Percentiles rank a stretch among this genome's conserved stretches.
phyloP scores from a whole-genome alignment of 106 monocot species.

The Dendrobium officinale region DNA sequence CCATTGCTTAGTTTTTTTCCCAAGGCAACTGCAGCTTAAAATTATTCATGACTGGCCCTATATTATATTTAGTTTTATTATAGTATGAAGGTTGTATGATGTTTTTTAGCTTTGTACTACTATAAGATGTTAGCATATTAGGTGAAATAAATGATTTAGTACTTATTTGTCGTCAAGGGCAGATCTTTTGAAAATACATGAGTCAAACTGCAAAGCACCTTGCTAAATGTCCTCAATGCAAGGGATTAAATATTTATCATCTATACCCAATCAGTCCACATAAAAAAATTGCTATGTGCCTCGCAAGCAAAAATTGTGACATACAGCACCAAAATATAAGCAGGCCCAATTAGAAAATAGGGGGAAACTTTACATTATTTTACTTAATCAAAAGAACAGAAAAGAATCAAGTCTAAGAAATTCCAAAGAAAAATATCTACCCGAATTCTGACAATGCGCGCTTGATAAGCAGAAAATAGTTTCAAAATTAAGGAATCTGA shows the following conservation, averaged over 20 bases:
- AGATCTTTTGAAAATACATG: background rate
- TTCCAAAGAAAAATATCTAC: background rate
- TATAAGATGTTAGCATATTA: background rate
- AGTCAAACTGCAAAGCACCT: background rate
- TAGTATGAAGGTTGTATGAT: background rate
- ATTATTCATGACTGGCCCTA: background rate
- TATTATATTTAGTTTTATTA: background rate
- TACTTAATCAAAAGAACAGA: background rate
- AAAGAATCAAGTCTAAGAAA: background rate
- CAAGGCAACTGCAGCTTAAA: background rate
- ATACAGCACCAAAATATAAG: background rate
- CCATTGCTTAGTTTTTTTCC: background rate
- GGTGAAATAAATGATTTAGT: background rate
- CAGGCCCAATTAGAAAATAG: background rate
- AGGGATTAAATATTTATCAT: background rate
- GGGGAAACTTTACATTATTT: background rate
- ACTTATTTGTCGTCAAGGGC: background rate
- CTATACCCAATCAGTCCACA: background rate
- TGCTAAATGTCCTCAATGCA: background rate
- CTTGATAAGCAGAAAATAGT: background rate
- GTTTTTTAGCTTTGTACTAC: background rate
- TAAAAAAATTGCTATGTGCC: background rate
- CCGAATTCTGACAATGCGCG: background rate
- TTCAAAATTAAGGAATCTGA: background rate
- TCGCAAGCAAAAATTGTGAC: background rate